Evolutionary conservation across 2,329 filamentous ascomycete species (phyloP).

Genomic region (Fulvia fulva): DNA sequence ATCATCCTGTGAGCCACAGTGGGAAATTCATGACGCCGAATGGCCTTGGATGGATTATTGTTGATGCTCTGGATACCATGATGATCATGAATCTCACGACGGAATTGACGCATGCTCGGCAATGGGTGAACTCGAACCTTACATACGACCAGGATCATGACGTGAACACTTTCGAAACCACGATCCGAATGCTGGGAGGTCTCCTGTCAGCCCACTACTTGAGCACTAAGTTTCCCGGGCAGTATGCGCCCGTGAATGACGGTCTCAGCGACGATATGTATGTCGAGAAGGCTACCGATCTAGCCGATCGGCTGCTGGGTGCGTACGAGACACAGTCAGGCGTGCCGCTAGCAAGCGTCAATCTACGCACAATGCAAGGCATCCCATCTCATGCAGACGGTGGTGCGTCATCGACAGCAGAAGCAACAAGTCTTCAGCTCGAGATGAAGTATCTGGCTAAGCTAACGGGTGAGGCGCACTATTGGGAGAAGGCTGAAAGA

Average conservation of each 20-base stretch:
- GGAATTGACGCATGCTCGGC: conserved; percentile 74
- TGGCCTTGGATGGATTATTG: conserved; percentile 96
- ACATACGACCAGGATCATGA: conserved; percentile 90
- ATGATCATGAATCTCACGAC: conserved; percentile 97
- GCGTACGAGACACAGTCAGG: conserved; percentile 87
- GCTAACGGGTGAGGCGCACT: conserved; percentile 84
- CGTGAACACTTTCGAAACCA: conserved; percentile 97
- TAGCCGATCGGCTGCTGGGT: conserved; percentile 79
- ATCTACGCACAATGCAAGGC: conserved; percentile 71
- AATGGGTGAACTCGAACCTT: conserved; percentile 80
- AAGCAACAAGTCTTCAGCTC: conserved; percentile 86
- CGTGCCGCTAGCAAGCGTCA: conserved; percentile 85
- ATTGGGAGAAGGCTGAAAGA: conserved; percentile 88
- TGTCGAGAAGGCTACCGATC: conserved; percentile 89
- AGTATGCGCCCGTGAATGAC: conserved; percentile 67
- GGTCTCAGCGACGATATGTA: conserved; percentile 82
- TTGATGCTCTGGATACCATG: conserved; percentile 91
- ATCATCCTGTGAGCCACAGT: conserved; percentile 73
- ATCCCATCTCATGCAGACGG: conserved; percentile 77
- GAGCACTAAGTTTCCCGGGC: conserved; percentile 74
- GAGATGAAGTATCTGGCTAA: conserved; percentile 97
- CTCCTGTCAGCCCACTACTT: conserved; percentile 91
- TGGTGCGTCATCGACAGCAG: conserved; percentile 88
- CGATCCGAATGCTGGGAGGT: conserved; percentile 93
- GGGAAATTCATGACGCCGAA: conserved; percentile 80